Conservation (phyloP, 768 basidiomycete species). For the Collybia nuda region DNA sequence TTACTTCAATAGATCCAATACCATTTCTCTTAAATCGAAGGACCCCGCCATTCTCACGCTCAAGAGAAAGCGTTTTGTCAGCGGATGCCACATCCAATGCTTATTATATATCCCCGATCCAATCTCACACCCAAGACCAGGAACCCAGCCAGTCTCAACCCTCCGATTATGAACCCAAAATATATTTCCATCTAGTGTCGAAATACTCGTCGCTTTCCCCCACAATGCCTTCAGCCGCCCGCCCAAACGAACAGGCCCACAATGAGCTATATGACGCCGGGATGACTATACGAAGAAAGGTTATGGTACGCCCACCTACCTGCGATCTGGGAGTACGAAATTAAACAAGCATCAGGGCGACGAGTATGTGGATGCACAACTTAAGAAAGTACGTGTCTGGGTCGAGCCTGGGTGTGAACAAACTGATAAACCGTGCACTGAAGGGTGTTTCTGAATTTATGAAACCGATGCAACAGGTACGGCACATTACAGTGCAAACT, state of each 20-base stretch:
- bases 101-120: no score
- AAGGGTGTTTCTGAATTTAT: slow-evolving; percentile 43
- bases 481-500: neutral
- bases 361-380: slow-evolving; percentile 41
- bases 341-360: slow-evolving; percentile 29
- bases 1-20: no score
- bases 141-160: neutral
- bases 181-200: neutral
- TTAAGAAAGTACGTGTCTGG: slow-evolving; percentile 26
- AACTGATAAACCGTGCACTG: neutral
- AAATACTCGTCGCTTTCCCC: neutral
- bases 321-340: neutral
- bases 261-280: slow-evolving; percentile 43
- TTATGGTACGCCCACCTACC: slow-evolving; percentile 30
- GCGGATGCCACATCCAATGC: no score
- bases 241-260: slow-evolving; percentile 34
- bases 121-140: no score
- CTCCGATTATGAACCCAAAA: neutral
- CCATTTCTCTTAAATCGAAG: no score
- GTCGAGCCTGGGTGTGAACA: neutral
- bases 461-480: slow-evolving; percentile 45
- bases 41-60: no score
- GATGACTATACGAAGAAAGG: slow-evolving; percentile 36
- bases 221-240: slow-evolving; percentile 19
- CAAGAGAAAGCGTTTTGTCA: no score